Percentiles rank a stretch among this genome's conserved stretches.
Evolutionary conservation across 176 grass and related monocot genomes (phyloP).

Genomic region (Calamus simplicifolius): DNA sequence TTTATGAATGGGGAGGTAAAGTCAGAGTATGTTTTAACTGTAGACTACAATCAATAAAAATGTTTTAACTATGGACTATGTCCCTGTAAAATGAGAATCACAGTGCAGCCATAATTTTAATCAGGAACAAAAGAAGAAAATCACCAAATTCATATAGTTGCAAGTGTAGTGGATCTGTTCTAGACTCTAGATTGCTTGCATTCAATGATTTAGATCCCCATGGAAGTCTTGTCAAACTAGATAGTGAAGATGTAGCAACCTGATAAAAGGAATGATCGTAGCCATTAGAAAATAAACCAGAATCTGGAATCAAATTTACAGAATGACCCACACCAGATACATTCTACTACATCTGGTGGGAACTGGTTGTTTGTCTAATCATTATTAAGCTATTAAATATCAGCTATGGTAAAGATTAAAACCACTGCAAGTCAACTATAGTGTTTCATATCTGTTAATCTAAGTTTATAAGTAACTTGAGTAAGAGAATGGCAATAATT

Average conservation of each 20-base stretch:
- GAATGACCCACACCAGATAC: no score
- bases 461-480: not conserved
- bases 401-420: no score
- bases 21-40: no score
- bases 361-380: no score
- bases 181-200: not conserved
- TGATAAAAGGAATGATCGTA: not conserved
- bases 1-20: no score
- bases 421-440: no score
- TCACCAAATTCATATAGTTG: constrained; percentile 98
- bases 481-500: not conserved
- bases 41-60: no score
- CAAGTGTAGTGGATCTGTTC: constrained; percentile 23
- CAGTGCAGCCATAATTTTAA: not conserved
- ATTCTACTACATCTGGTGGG: no score
- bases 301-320: not conserved
- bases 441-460: no score
- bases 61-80: no score
- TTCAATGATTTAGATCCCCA: constrained; percentile 68
- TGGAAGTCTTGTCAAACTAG: constrained; percentile 73
- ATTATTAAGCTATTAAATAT: no score
- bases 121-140: constrained; percentile 2
- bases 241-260: constrained; percentile 72
- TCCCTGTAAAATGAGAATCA: not conserved
- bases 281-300: not conserved